A percentile compares a stretch with the other conserved stretches of the same genome.
phyloP scores from a whole-genome alignment of 83 land plant genomes.

The Isoetes engelmannii region DNA sequence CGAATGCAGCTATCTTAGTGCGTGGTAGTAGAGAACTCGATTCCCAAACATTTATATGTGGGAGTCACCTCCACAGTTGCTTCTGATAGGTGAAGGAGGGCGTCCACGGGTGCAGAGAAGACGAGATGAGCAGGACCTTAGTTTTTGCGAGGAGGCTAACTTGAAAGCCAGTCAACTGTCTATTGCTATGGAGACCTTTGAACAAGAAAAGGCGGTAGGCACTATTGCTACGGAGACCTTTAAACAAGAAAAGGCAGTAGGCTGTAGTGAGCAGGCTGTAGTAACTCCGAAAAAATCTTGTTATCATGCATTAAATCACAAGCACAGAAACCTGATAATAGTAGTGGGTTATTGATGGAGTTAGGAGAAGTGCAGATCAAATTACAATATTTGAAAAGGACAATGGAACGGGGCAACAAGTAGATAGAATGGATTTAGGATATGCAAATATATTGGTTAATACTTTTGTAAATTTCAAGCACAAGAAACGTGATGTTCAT shows the following conservation, averaged over 20 bases:
- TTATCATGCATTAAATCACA: too few relatives aligned
- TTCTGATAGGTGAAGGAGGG: too few relatives aligned
- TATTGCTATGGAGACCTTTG: too few relatives aligned
- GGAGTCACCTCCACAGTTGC: too few relatives aligned
- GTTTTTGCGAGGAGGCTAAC: not conserved
- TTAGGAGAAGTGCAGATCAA: constrained; percentile 24
- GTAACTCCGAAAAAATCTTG: too few relatives aligned
- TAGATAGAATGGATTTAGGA: not conserved
- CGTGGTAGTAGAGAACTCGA: too few relatives aligned
- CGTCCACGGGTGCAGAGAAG: too few relatives aligned
- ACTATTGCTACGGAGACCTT: not conserved
- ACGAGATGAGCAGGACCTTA: too few relatives aligned
- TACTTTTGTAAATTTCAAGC: constrained; percentile 7
- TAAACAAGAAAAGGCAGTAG: not conserved
- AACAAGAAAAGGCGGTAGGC: too few relatives aligned
- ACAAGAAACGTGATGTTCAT: constrained; percentile 22
- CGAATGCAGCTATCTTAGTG: too few relatives aligned
- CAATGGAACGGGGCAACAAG: constrained; percentile 4
- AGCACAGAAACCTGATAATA: too few relatives aligned
- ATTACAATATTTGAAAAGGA: constrained; percentile 18
- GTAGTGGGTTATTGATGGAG: constrained; percentile 1
- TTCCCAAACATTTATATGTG: too few relatives aligned
- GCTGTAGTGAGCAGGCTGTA: not conserved
- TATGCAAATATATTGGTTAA: constrained; percentile 1
- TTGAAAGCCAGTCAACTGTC: not conserved